Conservation (phyloP, 2,329 filamentous ascomycete genomes). For the Colletotrichum melonis region DNA sequence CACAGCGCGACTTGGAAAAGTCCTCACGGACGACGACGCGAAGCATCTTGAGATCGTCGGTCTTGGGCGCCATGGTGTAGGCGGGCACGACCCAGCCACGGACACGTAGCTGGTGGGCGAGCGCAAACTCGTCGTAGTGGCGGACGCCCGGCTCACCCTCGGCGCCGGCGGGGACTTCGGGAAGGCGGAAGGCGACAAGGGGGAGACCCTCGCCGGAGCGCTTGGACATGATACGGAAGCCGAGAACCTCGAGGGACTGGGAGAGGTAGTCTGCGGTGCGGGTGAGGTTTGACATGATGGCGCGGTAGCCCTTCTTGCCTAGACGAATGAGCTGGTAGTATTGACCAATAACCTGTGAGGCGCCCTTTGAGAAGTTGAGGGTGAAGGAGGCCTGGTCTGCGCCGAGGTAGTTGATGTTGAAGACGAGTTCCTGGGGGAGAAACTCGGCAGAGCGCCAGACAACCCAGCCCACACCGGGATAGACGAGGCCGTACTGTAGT, state of each 20-base stretch:
- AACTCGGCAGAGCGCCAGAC: conserved; percentile 87
- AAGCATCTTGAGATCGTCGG: conserved; percentile 87
- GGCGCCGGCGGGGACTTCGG: conserved; percentile 41
- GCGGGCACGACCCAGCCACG: conserved; percentile 94
- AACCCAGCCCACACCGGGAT: conserved; percentile 94
- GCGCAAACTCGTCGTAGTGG: conserved; percentile 78
- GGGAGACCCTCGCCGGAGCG: conserved; percentile 82
- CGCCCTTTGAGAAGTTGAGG: conserved; percentile 96
- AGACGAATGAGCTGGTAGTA: conserved; percentile 98
- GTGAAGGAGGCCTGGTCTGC: conserved; percentile 97
- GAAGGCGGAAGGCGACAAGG: conserved; percentile 83
- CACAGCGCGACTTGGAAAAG: conserved; percentile 85
- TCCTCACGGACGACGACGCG: conserved; percentile 93
- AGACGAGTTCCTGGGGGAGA: conserved; percentile 91
- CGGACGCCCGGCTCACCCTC: conserved; percentile 55
- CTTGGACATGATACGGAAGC: conserved; percentile 91
- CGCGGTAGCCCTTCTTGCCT: conserved; percentile 89
- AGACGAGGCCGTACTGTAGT: conserved; percentile 70
- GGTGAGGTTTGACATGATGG: conserved; percentile 95
- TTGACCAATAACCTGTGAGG: conserved; percentile 93
- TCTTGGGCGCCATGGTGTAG: conserved; percentile 96
- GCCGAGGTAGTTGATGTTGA: conserved; percentile 99
- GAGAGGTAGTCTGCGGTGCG: conserved; percentile 90
- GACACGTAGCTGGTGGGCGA: conserved; percentile 87
- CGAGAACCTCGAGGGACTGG: conserved; percentile 76